A percentile compares a stretch with the other conserved stretches of the same genome.
phyloP scores from a whole-genome alignment of 305 asterid genomes.

The Rubia balearica region DNA sequence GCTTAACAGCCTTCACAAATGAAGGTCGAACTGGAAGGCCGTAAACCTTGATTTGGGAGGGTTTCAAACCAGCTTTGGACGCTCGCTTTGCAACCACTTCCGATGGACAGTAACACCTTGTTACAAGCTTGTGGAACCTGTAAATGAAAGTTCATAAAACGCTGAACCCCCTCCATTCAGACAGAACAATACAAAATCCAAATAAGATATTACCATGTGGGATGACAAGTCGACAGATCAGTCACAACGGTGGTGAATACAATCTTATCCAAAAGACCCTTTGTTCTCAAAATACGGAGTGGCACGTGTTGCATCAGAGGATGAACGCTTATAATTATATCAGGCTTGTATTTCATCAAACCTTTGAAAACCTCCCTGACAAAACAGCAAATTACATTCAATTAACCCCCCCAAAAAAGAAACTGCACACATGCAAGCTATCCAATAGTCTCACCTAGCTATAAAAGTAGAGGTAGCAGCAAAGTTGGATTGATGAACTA shows the following conservation, averaged over 20 bases:
- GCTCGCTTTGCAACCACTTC: slow-evolving; percentile 95
- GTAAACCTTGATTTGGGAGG: slow-evolving; percentile 73
- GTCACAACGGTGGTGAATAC: slow-evolving; percentile 90
- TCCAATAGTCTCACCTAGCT: slow-evolving; percentile 59
- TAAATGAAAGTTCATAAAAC: slow-evolving; percentile 20
- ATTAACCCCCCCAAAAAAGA: slow-evolving; percentile 7
- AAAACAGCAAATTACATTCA: slow-evolving; percentile 20
- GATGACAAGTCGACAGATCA: slow-evolving; percentile 90
- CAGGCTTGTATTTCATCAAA: slow-evolving; percentile 88
- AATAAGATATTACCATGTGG: slow-evolving; percentile 64
- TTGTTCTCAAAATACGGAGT: slow-evolving; percentile 80
- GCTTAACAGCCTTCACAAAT: slow-evolving; percentile 73
- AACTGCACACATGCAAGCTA: not conserved
- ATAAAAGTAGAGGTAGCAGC: slow-evolving; percentile 94
- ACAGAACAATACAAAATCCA: slow-evolving; percentile 7
- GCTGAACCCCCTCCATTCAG: slow-evolving; percentile 14
- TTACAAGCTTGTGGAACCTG: slow-evolving; percentile 99
- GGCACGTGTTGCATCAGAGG: slow-evolving; percentile 99
- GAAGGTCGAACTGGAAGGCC: slow-evolving; percentile 98
- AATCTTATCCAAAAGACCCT: slow-evolving; percentile 87
- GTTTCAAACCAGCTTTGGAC: slow-evolving; percentile 73
- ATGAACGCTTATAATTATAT: slow-evolving; percentile 92
- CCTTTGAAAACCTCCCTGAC: slow-evolving; percentile 90
- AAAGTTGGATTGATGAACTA: slow-evolving; percentile 83
- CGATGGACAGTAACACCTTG: slow-evolving; percentile 91